Base-by-base conservation (phyloP, 2,329 filamentous ascomycete genomes). In the Sclerotinia borealis region DNA sequence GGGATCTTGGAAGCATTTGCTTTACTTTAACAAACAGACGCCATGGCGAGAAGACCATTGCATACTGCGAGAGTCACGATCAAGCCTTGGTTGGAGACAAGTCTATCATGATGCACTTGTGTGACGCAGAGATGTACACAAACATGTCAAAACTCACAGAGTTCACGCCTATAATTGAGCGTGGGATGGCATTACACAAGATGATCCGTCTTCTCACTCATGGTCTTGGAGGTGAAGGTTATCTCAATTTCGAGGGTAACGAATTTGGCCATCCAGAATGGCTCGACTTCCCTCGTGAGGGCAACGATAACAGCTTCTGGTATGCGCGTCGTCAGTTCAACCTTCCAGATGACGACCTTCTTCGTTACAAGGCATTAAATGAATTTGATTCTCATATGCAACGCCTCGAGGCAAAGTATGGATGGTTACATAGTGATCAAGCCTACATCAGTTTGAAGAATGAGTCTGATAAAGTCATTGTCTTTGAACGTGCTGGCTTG, bases 241-340 rank as follows among this genome's bases (percentile, higher is more conserved):
- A 96, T 74, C 89, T 99, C 60, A 99, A 98, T 79, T 99, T 99
- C 71, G 93, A 97, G 78, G 95, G 95, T 66, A 99, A 99, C 77
- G 95, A 99, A 77, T 99, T 99, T 73, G 95, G 95, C 0, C 95
- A 99, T 75, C 95, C 95, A 0, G 95, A 99, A 77, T 99, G 95
- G 95, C 89, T 99, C 45, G 95, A 99, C 76, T 99, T 99, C 77
- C 95, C 95, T 4, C 90, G 95, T 59, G 92, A 88, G 72, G 95
- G 95, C 64, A 97, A 97, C 78, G 79, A 87, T 73, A 96, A 96
- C 78, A 95, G 90, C 51, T 97, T 93, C 81, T 93, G 91, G 87
- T 96, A 96, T 74, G 93, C 93, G 3, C 86, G 95, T 27, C 89
- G 95, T 64, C 93, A 97, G 76, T 87, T 97, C 69, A 98, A 99